Evolutionary conservation across 176 grass and related monocot genomes (phyloP), one percentile per base, ranked within the genome.

Genomic region (Canna indica): DNA sequence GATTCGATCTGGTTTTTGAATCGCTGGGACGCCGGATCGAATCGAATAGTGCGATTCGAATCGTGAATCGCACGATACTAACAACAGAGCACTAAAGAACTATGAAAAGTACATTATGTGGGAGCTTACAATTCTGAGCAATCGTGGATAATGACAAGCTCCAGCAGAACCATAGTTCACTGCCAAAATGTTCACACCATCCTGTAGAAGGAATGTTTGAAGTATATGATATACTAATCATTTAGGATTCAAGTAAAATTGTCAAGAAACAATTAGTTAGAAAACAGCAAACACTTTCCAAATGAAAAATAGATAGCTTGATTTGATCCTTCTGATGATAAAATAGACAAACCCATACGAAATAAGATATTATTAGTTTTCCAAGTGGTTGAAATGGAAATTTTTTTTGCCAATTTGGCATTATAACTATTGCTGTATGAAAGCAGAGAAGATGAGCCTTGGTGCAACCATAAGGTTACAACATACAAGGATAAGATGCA

Each of bases 121-220:
- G 68, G 68, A 77, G 77, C 88, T 87, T 74, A 97, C 94, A 36
- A 82, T 58, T 90, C 85, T 90, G 67, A 90, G 59, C 41, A 79
- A 69, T n/a, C 84, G 73, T 4, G 89, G 88, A 60, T 85, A 93
- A 45, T 90, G 86, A 58, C 94, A 97, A 75, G 79, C 84, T 72
- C 86, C 86, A 90, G 82, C 77, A 71, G 94, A 90, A 75, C 89
- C 94, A 90, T 97, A 97, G 65, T 93, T 97, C 47, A 97, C 75
- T 57, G 89, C 79, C 73, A 97, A 80, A 80, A 97, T 79, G 85
- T 93, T 92, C 73, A 90, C 80, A 77, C 89, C 94, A 81, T 92
- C 86, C 94, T 97, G 80, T 70, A 67, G 70, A 68, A 59, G 26
- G 36, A 58, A 79, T 24, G n/a, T 77, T 41, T 54, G 78, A 59